These are phyloP conservation scores for Trichoderma atroviride DNA, from an alignment of 2,329 filamentous ascomycete genomes.

Conservation along the genomic window DNA sequence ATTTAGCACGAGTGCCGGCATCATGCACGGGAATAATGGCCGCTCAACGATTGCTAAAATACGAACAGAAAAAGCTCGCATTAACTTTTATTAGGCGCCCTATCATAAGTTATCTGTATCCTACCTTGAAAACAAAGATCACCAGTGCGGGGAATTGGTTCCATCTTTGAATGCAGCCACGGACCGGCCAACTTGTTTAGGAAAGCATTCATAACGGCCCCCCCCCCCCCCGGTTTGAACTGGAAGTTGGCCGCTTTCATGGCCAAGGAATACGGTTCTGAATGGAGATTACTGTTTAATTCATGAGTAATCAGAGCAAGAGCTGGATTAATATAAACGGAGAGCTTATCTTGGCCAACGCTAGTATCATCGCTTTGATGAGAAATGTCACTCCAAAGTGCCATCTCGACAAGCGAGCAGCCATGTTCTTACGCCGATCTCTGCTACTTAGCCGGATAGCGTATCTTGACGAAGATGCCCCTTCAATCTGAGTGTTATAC, in stretches of 20 bases:
- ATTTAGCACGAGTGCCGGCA: neutral
- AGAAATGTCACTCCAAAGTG: neutral
- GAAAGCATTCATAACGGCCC: neutral
- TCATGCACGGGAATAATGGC: slow-evolving; percentile 2
- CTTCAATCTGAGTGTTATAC: neutral
- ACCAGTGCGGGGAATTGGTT: neutral
- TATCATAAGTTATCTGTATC: neutral
- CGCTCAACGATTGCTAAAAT: too few species aligned
- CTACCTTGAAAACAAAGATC: neutral
- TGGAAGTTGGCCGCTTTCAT: neutral
- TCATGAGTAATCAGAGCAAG: neutral
- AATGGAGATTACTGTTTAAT: neutral
- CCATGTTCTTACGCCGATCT: neutral
- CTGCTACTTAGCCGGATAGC: neutral
- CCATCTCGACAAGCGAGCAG: neutral
- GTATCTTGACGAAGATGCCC: neutral
- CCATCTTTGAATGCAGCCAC: neutral
- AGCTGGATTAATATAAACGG: neutral
- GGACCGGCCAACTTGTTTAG: slow-evolving; percentile 10
- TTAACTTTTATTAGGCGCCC: neutral
- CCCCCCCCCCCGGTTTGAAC: neutral
- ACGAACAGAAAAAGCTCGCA: neutral
- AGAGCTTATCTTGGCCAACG: neutral
- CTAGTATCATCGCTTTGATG: neutral
- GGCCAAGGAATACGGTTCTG: neutral